Evolutionary conservation across 139 green algal species (phyloP).

Genomic region (Chlamydomonas applanata): DNA sequence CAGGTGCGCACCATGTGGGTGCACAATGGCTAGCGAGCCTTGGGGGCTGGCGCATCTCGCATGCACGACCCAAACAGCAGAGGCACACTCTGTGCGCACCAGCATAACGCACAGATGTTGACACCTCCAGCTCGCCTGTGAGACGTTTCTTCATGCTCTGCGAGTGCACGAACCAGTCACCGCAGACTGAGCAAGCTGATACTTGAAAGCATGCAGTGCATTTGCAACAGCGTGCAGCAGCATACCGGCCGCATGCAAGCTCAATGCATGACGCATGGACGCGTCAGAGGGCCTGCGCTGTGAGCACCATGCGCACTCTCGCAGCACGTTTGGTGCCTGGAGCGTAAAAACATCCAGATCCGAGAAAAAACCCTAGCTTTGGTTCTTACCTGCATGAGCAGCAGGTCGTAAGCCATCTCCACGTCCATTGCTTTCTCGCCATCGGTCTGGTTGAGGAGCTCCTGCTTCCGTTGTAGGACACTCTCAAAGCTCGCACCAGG

Average conservation of each 20-base stretch:
- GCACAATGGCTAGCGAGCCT: no score
- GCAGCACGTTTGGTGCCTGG: background rate
- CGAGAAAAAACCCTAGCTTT: background rate
- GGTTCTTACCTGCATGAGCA: constrained; percentile 61
- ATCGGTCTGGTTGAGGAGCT: constrained; percentile 34
- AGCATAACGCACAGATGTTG: constrained; percentile 48
- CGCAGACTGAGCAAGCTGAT: no score
- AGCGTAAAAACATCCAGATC: no score
- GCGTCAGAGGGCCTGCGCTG: background rate
- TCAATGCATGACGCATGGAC: no score
- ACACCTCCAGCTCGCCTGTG: constrained; percentile 56
- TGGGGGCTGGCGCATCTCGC: no score
- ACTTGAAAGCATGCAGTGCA: no score
- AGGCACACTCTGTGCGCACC: constrained; percentile 42
- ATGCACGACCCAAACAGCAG: no score
- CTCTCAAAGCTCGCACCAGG: constrained; percentile 44
- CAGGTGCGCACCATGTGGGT: no score
- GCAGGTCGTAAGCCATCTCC: constrained; percentile 70
- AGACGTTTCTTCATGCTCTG: constrained; percentile 69
- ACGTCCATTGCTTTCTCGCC: constrained; percentile 46
- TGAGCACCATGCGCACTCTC: background rate
- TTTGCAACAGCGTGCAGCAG: no score
- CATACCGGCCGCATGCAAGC: no score
- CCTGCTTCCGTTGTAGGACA: constrained; percentile 61
- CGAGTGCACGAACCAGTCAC: no score